Conservation (phyloP, 768 basidiomycete genomes). For the Flagelloscypha sp. region DNA sequence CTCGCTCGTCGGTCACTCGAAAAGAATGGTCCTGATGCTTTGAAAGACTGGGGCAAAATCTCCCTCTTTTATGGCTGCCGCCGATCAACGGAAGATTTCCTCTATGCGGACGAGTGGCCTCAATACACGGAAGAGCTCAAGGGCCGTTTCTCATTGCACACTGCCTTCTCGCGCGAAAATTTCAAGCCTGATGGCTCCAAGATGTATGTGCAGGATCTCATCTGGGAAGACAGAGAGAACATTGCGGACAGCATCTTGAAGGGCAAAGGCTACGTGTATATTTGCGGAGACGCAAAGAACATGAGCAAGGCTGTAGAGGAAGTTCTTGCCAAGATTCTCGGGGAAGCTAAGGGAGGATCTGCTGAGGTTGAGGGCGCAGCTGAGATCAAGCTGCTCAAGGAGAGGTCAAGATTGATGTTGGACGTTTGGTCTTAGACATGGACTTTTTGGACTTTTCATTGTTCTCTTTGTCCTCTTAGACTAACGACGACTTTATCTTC, state of each 20-base stretch:
- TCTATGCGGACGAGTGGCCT: slow-evolving; percentile 96
- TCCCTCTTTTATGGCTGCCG: slow-evolving; percentile 97
- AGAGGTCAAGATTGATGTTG: slow-evolving; percentile 76
- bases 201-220: slow-evolving; percentile 97
- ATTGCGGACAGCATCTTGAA: slow-evolving; percentile 86
- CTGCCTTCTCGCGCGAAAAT: slow-evolving; percentile 83
- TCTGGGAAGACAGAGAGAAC: slow-evolving; percentile 79
- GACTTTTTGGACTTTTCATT: no score
- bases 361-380: slow-evolving; percentile 83
- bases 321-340: slow-evolving; percentile 72
- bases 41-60: slow-evolving; percentile 93
- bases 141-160: slow-evolving; percentile 85
- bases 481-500: no score
- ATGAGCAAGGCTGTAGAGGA: slow-evolving; percentile 98
- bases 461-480: no score
- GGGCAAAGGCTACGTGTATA: slow-evolving; percentile 95
- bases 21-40: slow-evolving; percentile 90
- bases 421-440: slow-evolving; percentile 86
- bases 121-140: slow-evolving; percentile 77
- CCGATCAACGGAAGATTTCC: slow-evolving; percentile 77
- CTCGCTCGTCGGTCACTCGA: slow-evolving; percentile 90
- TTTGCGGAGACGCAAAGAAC: slow-evolving; percentile 93
- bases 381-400: slow-evolving; percentile 93
- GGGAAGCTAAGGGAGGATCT: slow-evolving; percentile 88
- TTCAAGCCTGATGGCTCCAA: slow-evolving; percentile 88